Conservation (phyloP, 768 basidiomycete genomes). For the Tubosaeta sp. region DNA sequence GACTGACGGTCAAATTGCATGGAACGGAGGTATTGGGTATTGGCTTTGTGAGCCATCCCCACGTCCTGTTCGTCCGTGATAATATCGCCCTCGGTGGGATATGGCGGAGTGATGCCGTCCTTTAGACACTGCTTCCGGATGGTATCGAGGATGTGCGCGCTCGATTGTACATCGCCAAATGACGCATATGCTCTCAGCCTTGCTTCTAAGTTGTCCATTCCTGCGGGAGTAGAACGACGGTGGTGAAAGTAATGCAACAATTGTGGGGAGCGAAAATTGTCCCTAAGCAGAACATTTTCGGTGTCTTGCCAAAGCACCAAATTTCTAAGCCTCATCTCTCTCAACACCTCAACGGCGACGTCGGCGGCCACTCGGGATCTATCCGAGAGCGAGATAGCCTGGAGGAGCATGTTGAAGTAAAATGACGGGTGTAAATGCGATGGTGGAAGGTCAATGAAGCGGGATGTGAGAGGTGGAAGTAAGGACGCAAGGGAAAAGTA, state of each 20-base stretch:
- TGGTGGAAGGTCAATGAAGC: slow-evolving; percentile 34
- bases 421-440: slow-evolving; percentile 20
- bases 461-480: slow-evolving; percentile 41
- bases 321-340: slow-evolving; percentile 44
- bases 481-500: slow-evolving; percentile 45
- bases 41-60: slow-evolving; percentile 34
- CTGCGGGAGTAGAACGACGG: not conserved
- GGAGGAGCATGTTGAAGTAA: slow-evolving; percentile 51
- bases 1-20: slow-evolving; percentile 38
- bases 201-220: slow-evolving; percentile 10
- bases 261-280: slow-evolving; percentile 48
- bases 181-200: slow-evolving; percentile 21
- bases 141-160: slow-evolving; percentile 36
- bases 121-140: slow-evolving; percentile 32
- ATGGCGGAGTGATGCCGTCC: slow-evolving; percentile 16
- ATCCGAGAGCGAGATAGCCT: slow-evolving; percentile 43
- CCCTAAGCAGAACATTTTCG: slow-evolving; percentile 42
- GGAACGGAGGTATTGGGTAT: slow-evolving; percentile 41
- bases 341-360: slow-evolving; percentile 39
- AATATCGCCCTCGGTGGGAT: slow-evolving; percentile 10
- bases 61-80: not conserved
- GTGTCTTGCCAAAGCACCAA: slow-evolving; percentile 40
- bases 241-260: slow-evolving; percentile 44
- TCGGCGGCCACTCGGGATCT: slow-evolving; percentile 38
- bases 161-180: slow-evolving; percentile 34